phyloP scores from a whole-genome alignment of 2,329 filamentous ascomycete species.

The Cercospora citrullina region DNA sequence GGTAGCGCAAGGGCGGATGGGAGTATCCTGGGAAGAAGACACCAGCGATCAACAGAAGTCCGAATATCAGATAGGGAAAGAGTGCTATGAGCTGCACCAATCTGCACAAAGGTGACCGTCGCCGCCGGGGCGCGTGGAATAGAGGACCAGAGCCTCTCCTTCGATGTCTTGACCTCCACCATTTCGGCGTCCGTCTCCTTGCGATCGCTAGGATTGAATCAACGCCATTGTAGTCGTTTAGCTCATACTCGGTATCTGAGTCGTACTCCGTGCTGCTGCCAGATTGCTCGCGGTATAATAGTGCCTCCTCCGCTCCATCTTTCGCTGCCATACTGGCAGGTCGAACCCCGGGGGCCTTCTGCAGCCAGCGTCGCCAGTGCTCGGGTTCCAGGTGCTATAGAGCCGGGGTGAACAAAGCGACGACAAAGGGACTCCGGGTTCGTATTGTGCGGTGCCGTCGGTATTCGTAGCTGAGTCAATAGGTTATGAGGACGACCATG shows the following conservation, averaged over 20 bases:
- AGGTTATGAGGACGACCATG: slow-evolving; percentile 2
- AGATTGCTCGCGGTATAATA: slow-evolving; percentile 17
- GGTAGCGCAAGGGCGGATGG: slow-evolving; percentile 54
- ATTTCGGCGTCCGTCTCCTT: slow-evolving; percentile 11
- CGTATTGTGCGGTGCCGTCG: background rate
- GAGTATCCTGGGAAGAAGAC: slow-evolving; percentile 60
- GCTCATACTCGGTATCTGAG: slow-evolving; percentile 17
- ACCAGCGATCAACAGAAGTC: slow-evolving; percentile 45
- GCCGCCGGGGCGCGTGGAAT: slow-evolving; percentile 21
- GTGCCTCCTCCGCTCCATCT: slow-evolving; percentile 18
- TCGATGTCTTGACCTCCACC: slow-evolving; percentile 15
- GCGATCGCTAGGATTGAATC: slow-evolving; percentile 11
- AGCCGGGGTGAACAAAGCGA: background rate
- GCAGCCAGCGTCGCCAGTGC: background rate
- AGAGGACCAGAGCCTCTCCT: slow-evolving; percentile 18
- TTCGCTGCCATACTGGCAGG: slow-evolving; percentile 19
- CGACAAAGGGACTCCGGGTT: background rate
- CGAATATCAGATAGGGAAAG: slow-evolving; percentile 19
- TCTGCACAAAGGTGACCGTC: slow-evolving; percentile 22
- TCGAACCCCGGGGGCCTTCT: background rate
- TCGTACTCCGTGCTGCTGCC: slow-evolving; percentile 19
- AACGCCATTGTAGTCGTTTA: slow-evolving; percentile 21
- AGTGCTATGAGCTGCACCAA: slow-evolving; percentile 21
- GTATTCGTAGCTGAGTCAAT: background rate
- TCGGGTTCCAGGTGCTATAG: background rate